These are phyloP conservation scores for Trichoderma citrinoviride DNA, from an alignment of 2,329 filamentous ascomycete genomes.

Conservation along the genomic window DNA sequence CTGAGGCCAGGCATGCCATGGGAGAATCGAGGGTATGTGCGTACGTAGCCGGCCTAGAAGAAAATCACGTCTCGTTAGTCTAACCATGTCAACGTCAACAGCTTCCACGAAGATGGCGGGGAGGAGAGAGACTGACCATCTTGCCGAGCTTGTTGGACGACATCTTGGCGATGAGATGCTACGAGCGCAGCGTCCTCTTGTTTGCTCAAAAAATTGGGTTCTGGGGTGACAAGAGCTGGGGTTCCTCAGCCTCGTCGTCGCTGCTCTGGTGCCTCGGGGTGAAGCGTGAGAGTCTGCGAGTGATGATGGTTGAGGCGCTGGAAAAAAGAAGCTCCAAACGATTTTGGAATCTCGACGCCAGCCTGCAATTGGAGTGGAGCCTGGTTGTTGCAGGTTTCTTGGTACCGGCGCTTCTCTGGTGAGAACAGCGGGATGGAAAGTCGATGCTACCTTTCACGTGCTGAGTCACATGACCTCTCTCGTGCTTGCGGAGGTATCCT, in stretches of 20 bases:
- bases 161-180: slow-evolving; percentile 20
- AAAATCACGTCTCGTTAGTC: slow-evolving; percentile 41
- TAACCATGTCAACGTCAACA: slow-evolving; percentile 60
- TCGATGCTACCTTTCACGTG: slow-evolving; percentile 3
- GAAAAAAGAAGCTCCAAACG: slow-evolving; percentile 20
- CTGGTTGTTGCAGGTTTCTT: neutral
- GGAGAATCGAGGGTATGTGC: slow-evolving; percentile 43
- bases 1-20: neutral
- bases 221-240: neutral
- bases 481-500: neutral
- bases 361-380: slow-evolving; percentile 10
- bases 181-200: slow-evolving; percentile 12
- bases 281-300: slow-evolving; percentile 19
- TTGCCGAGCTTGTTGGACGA: slow-evolving; percentile 85
- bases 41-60: slow-evolving; percentile 66
- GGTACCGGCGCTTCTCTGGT: neutral
- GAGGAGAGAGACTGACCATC: slow-evolving; percentile 66
- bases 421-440: neutral
- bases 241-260: slow-evolving; percentile 17
- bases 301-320: slow-evolving; percentile 7
- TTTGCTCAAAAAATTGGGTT: slow-evolving; percentile 18
- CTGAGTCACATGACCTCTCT: neutral
- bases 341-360: neutral
- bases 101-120: slow-evolving; percentile 32
- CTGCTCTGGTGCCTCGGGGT: slow-evolving; percentile 16